These are phyloP conservation scores for Cladophialophora carrionii DNA, from an alignment of 2,329 filamentous ascomycete species.

Conservation along the genomic window DNA sequence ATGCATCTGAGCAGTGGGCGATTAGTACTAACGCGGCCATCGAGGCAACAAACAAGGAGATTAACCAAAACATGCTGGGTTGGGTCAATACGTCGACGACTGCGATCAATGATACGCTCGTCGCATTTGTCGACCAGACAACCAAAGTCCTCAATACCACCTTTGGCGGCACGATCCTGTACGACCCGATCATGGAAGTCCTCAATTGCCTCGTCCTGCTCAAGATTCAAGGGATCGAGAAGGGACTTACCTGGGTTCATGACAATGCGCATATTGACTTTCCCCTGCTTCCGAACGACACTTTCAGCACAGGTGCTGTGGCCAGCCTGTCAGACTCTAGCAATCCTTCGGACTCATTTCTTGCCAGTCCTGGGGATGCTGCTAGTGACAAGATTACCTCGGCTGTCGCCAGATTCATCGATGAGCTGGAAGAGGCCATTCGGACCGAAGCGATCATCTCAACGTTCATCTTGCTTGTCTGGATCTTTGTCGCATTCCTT, in stretches of 20 bases:
- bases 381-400: conserved; percentile 80
- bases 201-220: conserved; percentile 84
- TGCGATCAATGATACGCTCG: conserved; percentile 83
- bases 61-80: conserved; percentile 83
- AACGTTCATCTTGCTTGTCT: conserved; percentile 71
- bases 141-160: conserved; percentile 71
- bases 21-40: conserved; percentile 74
- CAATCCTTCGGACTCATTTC: conserved; percentile 66
- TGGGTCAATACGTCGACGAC: conserved; percentile 84
- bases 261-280: conserved; percentile 83
- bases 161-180: conserved; percentile 80
- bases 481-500: conserved; percentile 74
- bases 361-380: conserved; percentile 72
- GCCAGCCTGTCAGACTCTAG: conserved; percentile 55
- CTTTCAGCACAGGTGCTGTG: conserved; percentile 78
- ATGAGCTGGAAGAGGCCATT: conserved; percentile 69
- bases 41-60: conserved; percentile 63
- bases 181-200: conserved; percentile 76
- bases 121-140: conserved; percentile 78
- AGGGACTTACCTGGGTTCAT: conserved; percentile 89
- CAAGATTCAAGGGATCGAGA: conserved; percentile 82
- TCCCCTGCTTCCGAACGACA: conserved; percentile 75
- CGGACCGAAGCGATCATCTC: conserved; percentile 80
- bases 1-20: conserved; percentile 77
- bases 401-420: conserved; percentile 71